phyloP scores from a whole-genome alignment of 345 rosid species.

The Eucalyptus pauciflora region DNA sequence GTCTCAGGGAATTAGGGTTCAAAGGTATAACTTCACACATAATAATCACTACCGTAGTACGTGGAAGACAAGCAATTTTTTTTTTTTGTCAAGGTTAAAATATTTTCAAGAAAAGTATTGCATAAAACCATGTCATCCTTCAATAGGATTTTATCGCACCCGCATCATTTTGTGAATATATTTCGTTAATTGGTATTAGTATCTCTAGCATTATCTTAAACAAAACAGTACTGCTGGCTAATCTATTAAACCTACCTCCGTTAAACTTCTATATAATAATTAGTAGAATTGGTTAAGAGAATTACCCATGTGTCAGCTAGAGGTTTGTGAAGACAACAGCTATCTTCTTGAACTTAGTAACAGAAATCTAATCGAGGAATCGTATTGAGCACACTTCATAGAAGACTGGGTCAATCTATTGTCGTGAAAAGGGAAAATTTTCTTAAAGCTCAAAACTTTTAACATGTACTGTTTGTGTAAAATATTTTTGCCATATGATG shows the following conservation, averaged over 20 bases:
- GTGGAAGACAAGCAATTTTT: background rate
- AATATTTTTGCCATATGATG: background rate
- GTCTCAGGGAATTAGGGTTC: background rate
- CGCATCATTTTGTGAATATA: background rate
- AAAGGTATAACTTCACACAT: background rate
- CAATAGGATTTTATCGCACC: background rate
- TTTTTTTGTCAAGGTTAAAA: background rate
- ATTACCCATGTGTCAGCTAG: background rate
- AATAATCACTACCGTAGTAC: background rate
- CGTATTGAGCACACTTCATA: background rate
- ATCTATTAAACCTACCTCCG: background rate
- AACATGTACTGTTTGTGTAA: background rate
- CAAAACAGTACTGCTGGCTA: background rate
- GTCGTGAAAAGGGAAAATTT: background rate
- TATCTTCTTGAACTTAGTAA: background rate
- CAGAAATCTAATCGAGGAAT: background rate
- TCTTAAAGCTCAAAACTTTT: background rate
- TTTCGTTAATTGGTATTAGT: background rate
- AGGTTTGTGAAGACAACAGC: background rate
- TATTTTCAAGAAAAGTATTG: background rate
- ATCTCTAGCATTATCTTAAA: background rate
- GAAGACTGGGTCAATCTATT: background rate
- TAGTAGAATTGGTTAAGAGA: background rate
- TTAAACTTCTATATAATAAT: background rate
- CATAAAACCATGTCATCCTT: background rate